Base-by-base conservation (phyloP, 1,284 basidiomycete species). In the Irpex rosettiformis region DNA sequence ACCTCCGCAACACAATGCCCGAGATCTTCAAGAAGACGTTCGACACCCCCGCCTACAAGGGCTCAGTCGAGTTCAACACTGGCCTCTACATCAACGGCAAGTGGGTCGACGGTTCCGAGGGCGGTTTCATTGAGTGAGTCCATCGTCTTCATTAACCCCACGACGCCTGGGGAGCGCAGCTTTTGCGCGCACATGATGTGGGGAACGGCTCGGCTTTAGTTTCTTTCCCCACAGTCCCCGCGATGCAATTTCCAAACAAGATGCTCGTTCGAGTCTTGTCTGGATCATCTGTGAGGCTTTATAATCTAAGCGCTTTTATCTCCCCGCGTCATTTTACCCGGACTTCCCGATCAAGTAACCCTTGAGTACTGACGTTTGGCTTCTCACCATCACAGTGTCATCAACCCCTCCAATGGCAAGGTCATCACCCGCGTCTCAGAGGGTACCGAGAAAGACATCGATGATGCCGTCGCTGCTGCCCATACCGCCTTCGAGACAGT, bases 71-170 rank as follows among this genome's bases (percentile, higher is more conserved):
- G 56, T 82, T 93, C 74, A 78, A 74, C 62, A 87, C 88, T 27
- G 92, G 93, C 52, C 74, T 96, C 63, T 95, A 85, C 80, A 93
- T 96, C 76, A 79, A 86, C 74, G 89, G 89, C 72, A 74, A 96
- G 76, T 96, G 86, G 70, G 78, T 83, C 43, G 83, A 86, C 62
- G 89, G 88, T n/a, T 76, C 77, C n/a, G 81, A 85, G 59, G 74
- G 78, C 10, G 81, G 76, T 24, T 84, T 81, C 16, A 86, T 92
- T 69, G 88, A 91, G 85, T 91, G 68, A 68, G 84, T 75, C 16
- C 22, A 52, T 16, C 48, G 27, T 10, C 11, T n/a, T n/a, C n/a
- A n/a, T n/a, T n/a, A n/a, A n/a, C n/a, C n/a, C n/a, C n/a, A n/a
- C n/a, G n/a, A n/a, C n/a, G n/a, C n/a, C n/a, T n/a, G n/a, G n/a